Base-by-base conservation (phyloP, 83 land plant species). In the Thuja plicata region DNA sequence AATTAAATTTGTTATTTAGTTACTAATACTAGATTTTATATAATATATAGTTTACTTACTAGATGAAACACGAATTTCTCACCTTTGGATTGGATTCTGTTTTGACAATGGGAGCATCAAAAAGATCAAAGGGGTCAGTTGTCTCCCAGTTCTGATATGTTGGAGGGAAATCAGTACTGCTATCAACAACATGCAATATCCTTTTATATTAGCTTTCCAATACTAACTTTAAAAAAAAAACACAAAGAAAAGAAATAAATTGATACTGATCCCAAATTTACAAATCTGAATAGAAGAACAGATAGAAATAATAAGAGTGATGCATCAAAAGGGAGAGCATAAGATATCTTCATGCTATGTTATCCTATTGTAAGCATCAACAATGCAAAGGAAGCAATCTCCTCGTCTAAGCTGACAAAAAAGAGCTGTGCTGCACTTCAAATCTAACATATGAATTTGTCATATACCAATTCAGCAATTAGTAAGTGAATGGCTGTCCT, bases 1-100 rank as follows among this genome's bases (percentile, higher is more conserved):
- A 12, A 9, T 76, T 76, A 76, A 76, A 34, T 32, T 76, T 19
- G 15, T 34, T 76, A 76, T 76, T 76, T 76, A 35, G 35, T 76
- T 76, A 34, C 79, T 76, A 34, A 76, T 34, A 74, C 38, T 76
- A 34, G 38, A 32, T 74, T 74, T 30, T 50, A 34, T 38, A 30
- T 27, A 35, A 48, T 86, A 55, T 88, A 45, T n/a, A 82, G 24
- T 82, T 46, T 12, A 46, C 34, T 87, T 85, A 89, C 71, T 87
- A 90, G 66, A 66, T 15, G 40, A 48, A 30, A 71, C 34, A 24
- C 6, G 7, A 78, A 74, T n/a, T 54, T 81, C 54, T 17, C 88
- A 98, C 99, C 99, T 98, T 98, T 46, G 99, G 99, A 90, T 98
- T 98, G 54, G 96, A 90, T 88, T 98, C 99, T 43, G 90, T 46